Evolutionary conservation across 306 rosid species (phyloP).

Genomic region (Crataegus laevigata): DNA sequence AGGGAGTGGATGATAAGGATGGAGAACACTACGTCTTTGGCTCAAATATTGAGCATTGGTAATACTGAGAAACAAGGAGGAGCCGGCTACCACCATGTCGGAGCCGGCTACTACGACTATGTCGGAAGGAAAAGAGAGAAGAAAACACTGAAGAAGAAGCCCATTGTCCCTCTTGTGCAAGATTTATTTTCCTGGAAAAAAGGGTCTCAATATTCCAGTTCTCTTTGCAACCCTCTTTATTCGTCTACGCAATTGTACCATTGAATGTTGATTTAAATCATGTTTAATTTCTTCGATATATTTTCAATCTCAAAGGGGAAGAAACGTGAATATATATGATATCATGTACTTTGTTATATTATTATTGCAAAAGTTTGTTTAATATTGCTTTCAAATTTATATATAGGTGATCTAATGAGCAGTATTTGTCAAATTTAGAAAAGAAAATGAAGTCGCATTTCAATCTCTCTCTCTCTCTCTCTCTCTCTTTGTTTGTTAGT

Average conservation of each 20-base stretch:
- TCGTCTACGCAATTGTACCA: constrained; percentile 34
- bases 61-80: neutral
- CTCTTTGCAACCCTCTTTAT: constrained; percentile 28
- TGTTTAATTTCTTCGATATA: neutral
- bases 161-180: constrained; percentile 70
- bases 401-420: neutral
- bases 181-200: constrained; percentile 50
- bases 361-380: neutral
- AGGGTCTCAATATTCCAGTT: constrained; percentile 11
- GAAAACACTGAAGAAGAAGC: constrained; percentile 52
- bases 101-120: neutral
- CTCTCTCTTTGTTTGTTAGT: no score
- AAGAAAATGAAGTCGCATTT: no score
- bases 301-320: neutral
- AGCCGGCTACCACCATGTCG: neutral
- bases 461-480: no score
- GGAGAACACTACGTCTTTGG: constrained; percentile 30
- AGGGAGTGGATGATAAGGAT: constrained; percentile 20
- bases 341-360: neutral
- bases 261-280: constrained; percentile 2
- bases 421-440: no score
- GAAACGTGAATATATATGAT: neutral
- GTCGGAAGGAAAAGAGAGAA: constrained; percentile 9
- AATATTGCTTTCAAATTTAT: neutral
- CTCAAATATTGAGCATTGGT: constrained; percentile 50